Base-by-base conservation (phyloP, 2,329 filamentous ascomycete species). In the Phaeosphaeriaceae sp. region DNA sequence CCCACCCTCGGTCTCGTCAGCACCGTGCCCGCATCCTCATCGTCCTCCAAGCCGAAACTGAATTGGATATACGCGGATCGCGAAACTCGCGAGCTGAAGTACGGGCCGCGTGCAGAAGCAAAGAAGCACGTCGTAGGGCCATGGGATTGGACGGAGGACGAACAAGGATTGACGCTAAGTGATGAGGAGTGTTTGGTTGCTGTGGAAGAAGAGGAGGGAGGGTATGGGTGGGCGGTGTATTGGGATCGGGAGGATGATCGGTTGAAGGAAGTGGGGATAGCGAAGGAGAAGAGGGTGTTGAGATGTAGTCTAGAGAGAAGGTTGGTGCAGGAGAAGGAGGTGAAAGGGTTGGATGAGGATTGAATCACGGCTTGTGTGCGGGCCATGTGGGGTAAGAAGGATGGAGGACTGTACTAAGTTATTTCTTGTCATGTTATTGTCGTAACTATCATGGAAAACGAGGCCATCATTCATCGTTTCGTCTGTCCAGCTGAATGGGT, bases 91-190 rank as follows among this genome's bases (percentile, higher is more conserved):
- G 84, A 89, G 70, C 59, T 89, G 40, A 86, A 84, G 63, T 89
- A 89, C 66, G 87, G 88, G 2, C 87, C 88, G 9, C 86, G 91
- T n/a, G 87, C 86, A 45, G 88, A 91, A 62, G 92, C 90, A 40
- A 81, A 88, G 49, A 86, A 83, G 27, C 90, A 96, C 76, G 80
- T 89, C 57, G 86, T 93, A 51, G 92, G 92, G 21, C 89, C 90
- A 2, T 96, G 91, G 89, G 89, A 92, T 68, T 96, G 91, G 88
- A 91, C 86, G 1, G 84, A 87, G 31, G 86, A 90, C 61, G 80
- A 82, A 48, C 66, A 73, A 47, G 74, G 80, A n/a, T 65, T 88
- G 24, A 85, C 79, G 22, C 76, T 88, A 15, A 82, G 87, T 54
- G 83, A 79, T 0, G 83, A 81, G 67, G 84, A 87, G 66, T 82